Evolutionary conservation across 371 early-diverging fungal genomes (phyloP).

Genomic region (Quaeritorhiza haematococci): DNA sequence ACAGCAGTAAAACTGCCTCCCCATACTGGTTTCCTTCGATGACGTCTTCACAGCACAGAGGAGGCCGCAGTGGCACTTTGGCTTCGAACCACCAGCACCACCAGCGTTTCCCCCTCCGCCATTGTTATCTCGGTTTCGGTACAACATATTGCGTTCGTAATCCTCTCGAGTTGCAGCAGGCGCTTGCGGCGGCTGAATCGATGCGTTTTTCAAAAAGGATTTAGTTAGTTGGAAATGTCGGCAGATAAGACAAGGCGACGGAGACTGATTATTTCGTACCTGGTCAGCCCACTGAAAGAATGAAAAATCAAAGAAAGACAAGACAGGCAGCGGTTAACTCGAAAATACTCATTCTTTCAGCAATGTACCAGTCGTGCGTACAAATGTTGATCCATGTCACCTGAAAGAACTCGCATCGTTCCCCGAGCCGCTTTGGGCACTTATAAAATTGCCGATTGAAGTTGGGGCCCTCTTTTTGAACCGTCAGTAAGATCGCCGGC

Average conservation of each 20-base stretch:
- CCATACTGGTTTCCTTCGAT: constrained; percentile 45
- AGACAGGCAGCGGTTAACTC: too few relatives aligned
- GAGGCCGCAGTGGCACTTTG: constrained; percentile 51
- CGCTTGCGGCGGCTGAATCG: background rate
- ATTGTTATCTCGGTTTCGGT: constrained; percentile 7
- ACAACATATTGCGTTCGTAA: constrained; percentile 15
- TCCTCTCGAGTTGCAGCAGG: constrained; percentile 8
- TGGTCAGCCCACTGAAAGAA: background rate
- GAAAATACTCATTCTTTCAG: too few relatives aligned
- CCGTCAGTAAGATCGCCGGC: constrained; percentile 34
- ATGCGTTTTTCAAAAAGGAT: background rate
- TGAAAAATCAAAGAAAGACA: too few relatives aligned
- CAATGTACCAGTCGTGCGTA: background rate
- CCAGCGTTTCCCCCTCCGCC: background rate
- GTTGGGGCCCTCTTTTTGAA: constrained; percentile 57
- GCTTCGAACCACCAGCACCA: background rate
- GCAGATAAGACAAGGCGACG: background rate
- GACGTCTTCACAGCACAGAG: constrained; percentile 31
- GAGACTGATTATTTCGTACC: background rate
- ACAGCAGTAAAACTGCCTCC: constrained; percentile 30
- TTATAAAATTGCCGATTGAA: constrained; percentile 50
- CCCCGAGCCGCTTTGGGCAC: constrained; percentile 33
- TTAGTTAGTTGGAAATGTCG: background rate
- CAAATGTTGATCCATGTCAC: background rate
- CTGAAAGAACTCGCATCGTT: constrained; percentile 5